These are phyloP conservation scores for Penstemon newberryi DNA, from an alignment of 257 asterid genomes.

Conservation along the genomic window DNA sequence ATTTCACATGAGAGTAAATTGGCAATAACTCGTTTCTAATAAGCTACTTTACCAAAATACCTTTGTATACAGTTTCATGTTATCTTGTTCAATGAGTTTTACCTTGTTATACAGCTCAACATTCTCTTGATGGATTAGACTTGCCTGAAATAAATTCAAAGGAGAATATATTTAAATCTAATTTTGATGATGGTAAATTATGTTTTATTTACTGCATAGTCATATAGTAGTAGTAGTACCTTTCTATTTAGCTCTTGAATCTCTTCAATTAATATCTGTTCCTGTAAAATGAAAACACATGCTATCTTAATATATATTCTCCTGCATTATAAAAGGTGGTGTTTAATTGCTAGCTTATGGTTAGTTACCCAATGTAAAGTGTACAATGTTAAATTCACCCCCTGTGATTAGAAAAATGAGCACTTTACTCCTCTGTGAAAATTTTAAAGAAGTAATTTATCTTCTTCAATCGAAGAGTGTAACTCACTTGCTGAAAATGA, in stretches of 20 bases:
- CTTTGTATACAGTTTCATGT: slow-evolving; percentile 29
- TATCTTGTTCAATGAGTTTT: slow-evolving; percentile 43
- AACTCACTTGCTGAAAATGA: no score
- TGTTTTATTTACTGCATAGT: neutral
- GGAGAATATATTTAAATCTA: neutral
- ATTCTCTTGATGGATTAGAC: slow-evolving; percentile 50
- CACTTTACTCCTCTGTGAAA: no score
- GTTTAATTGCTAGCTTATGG: no score
- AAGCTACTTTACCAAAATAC: slow-evolving; percentile 13
- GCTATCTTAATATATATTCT: no score
- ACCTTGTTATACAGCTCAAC: slow-evolving; percentile 56
- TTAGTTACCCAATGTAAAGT: no score
- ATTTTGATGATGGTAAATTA: neutral
- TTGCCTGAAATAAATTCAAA: slow-evolving; percentile 38
- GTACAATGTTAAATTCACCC: no score
- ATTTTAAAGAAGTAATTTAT: no score
- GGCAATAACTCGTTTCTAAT: neutral
- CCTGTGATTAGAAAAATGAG: no score
- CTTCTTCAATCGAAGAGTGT: no score
- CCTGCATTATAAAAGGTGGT: no score
- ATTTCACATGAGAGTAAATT: no score
- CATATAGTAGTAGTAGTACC: slow-evolving; percentile 25
- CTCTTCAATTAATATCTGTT: slow-evolving; percentile 41
- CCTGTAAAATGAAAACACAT: slow-evolving; percentile 31
- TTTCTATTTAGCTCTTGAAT: slow-evolving; percentile 44